Conservation (phyloP, 345 rosid genomes). For the Acer saccharum region DNA sequence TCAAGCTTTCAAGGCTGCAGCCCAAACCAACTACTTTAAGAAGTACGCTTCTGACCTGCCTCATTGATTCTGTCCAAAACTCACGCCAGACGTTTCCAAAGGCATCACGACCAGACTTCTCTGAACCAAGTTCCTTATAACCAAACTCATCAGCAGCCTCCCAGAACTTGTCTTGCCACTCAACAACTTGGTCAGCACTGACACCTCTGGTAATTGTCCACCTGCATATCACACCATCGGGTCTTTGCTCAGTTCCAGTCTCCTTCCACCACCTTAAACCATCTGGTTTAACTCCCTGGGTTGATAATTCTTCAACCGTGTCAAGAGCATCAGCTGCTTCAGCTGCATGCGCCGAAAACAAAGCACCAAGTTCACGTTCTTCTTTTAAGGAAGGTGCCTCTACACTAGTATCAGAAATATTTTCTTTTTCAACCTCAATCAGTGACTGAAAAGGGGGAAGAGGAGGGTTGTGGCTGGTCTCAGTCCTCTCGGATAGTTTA, state of each 20-base stretch:
- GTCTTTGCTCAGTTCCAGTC: slow-evolving; percentile 72
- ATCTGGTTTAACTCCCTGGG: slow-evolving; percentile 51
- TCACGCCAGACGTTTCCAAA: slow-evolving; percentile 87
- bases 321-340: slow-evolving; percentile 82
- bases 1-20: not conserved
- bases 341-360: slow-evolving; percentile 63
- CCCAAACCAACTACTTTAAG: not conserved
- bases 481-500: slow-evolving; percentile 31
- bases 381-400: slow-evolving; percentile 38
- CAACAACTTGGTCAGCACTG: slow-evolving; percentile 71
- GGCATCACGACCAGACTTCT: slow-evolving; percentile 92
- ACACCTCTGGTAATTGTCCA: slow-evolving; percentile 94
- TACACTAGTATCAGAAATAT: slow-evolving; percentile 31
- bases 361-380: slow-evolving; percentile 44
- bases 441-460: slow-evolving; percentile 79
- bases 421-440: slow-evolving; percentile 46
- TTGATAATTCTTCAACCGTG: slow-evolving; percentile 43
- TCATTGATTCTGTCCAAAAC: slow-evolving; percentile 87
- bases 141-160: slow-evolving; percentile 93
- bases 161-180: slow-evolving; percentile 98
- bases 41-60: slow-evolving; percentile 58
- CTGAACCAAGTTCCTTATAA: slow-evolving; percentile 94
- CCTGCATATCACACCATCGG: slow-evolving; percentile 81
- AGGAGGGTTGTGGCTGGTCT: slow-evolving; percentile 33
- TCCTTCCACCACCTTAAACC: slow-evolving; percentile 93